phyloP scores from a whole-genome alignment of 306 rosid genomes.

The Inga leiocalycina region DNA sequence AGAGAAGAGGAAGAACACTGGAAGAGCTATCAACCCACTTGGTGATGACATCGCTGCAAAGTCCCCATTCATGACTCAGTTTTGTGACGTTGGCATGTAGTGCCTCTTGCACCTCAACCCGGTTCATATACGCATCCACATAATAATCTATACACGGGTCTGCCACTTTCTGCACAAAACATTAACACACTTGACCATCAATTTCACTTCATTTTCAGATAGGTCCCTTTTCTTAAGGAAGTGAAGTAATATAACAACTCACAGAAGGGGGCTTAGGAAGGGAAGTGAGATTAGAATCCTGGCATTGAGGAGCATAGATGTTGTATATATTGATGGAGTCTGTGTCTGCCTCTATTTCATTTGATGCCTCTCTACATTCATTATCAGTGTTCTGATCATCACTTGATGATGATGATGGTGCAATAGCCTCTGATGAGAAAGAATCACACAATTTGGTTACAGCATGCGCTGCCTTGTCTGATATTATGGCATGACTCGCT shows the following conservation, averaged over 20 bases:
- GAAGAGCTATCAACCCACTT: slow-evolving; percentile 62
- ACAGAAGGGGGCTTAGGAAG: slow-evolving; percentile 58
- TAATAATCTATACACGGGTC: slow-evolving; percentile 84
- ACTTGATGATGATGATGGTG: background rate
- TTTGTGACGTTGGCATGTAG: slow-evolving; percentile 89
- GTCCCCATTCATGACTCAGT: slow-evolving; percentile 71
- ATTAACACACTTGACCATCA: background rate
- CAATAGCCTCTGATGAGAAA: slow-evolving; percentile 19
- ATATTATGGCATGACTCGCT: slow-evolving; percentile 49
- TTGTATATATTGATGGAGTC: slow-evolving; percentile 53
- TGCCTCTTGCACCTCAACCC: slow-evolving; percentile 72
- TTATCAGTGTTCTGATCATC: background rate
- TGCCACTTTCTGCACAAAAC: slow-evolving; percentile 42
- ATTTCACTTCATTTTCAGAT: background rate
- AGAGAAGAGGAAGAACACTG: slow-evolving; percentile 66
- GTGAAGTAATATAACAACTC: background rate
- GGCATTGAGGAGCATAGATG: slow-evolving; percentile 54
- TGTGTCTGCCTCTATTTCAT: background rate
- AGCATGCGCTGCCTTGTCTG: slow-evolving; percentile 43
- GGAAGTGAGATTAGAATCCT: slow-evolving; percentile 45
- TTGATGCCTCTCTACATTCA: slow-evolving; percentile 36
- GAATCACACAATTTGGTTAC: slow-evolving; percentile 31
- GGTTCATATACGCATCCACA: slow-evolving; percentile 64
- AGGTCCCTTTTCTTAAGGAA: background rate
- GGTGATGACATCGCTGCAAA: slow-evolving; percentile 60